Evolutionary conservation across 495 filamentous ascomycete genomes (phyloP).

Genomic region (Xylaria bambusicola): DNA sequence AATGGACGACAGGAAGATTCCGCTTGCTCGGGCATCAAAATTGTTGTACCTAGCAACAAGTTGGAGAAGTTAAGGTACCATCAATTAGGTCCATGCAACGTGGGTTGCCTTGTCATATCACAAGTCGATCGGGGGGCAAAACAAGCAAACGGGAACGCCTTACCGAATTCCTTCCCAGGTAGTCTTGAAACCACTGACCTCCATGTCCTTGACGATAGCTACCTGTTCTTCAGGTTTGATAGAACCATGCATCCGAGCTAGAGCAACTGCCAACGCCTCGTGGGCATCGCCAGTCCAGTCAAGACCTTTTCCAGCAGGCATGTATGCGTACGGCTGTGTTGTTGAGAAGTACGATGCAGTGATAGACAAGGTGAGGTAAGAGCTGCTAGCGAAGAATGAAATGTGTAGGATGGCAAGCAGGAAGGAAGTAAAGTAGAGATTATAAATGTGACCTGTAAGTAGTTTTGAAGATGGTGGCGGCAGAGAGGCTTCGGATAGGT

Average conservation of each 20-base stretch:
- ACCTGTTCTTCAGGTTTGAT: conserved; percentile 24
- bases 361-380: too few relatives aligned
- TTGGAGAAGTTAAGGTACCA: conserved; percentile 1
- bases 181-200: conserved; percentile 24
- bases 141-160: conserved; percentile 17
- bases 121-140: neutral
- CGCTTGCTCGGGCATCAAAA: neutral
- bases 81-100: neutral
- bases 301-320: neutral
- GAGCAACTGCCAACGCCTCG: conserved; percentile 27
- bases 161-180: conserved; percentile 42
- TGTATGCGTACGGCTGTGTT: neutral
- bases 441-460: too few relatives aligned
- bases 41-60: neutral
- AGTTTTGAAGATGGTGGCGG: too few relatives aligned
- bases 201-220: conserved; percentile 29
- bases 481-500: too few relatives aligned
- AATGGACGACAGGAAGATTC: neutral
- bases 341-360: neutral
- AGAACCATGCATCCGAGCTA: conserved; percentile 18
- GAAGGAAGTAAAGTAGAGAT: too few relatives aligned
- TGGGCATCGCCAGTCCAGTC: conserved; percentile 34
- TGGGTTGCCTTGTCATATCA: neutral
- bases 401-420: too few relatives aligned
- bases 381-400: too few relatives aligned